Evolutionary conservation across 2,329 filamentous ascomycete species (phyloP).

Genomic region (Stachybotrys chartarum): DNA sequence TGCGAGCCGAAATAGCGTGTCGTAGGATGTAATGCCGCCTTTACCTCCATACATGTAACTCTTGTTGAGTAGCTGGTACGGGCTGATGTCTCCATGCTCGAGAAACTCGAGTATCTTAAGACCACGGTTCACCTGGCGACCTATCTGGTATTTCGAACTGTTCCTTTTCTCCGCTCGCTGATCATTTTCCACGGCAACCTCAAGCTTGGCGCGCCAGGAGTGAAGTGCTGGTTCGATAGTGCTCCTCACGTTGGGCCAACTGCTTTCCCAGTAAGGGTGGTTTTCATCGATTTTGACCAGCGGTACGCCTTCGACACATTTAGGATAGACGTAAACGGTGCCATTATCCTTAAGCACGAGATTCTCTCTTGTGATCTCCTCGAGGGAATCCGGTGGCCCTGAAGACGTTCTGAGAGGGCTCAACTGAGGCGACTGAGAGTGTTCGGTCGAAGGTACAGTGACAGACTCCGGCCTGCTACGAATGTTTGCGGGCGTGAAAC

Average conservation of each 20-base stretch:
- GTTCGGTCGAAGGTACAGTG: constrained; percentile 10
- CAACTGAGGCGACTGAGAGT: constrained; percentile 13
- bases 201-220: constrained; percentile 41
- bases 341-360: constrained; percentile 43
- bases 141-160: constrained; percentile 44
- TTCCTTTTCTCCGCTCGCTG: constrained; percentile 23
- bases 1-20: constrained; percentile 48
- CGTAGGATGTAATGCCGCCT: constrained; percentile 40
- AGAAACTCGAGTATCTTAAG: constrained; percentile 45
- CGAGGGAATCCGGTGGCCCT: not conserved
- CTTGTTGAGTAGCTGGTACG: constrained; percentile 49
- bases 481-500: constrained; percentile 24
- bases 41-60: constrained; percentile 35
- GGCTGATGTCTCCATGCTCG: constrained; percentile 41
- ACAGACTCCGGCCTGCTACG: constrained; percentile 18
- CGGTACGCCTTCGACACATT: constrained; percentile 46
- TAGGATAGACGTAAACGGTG: constrained; percentile 39
- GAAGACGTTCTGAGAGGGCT: constrained; percentile 5
- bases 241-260: constrained; percentile 40
- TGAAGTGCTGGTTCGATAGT: constrained; percentile 35
- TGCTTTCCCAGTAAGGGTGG: constrained; percentile 49
- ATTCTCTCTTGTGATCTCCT: constrained; percentile 35
- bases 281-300: constrained; percentile 40
- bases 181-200: constrained; percentile 24
- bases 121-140: constrained; percentile 50